These are phyloP conservation scores for Pythium inflatum DNA, from an alignment of 352 stramenopile species.

Conservation along the genomic window DNA sequence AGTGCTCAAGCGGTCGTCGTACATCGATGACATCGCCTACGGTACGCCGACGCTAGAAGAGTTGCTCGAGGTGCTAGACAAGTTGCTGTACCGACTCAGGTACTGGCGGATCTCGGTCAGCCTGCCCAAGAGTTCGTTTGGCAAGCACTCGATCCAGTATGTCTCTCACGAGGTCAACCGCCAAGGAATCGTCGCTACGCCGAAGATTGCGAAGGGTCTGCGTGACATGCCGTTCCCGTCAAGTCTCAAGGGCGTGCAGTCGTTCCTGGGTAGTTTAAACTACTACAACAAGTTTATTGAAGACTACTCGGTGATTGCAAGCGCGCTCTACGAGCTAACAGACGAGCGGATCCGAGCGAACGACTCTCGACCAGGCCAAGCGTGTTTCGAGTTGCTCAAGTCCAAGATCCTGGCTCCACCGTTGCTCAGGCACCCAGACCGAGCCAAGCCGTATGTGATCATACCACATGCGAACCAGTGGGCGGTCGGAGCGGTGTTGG, in stretches of 20 bases:
- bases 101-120: constrained; percentile 29
- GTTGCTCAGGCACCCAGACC: constrained; percentile 24
- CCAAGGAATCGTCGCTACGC: constrained; percentile 2
- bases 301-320: constrained; percentile 23
- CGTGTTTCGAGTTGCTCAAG: constrained; percentile 39
- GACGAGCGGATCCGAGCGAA: constrained; percentile 22
- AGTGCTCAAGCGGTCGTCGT: constrained; percentile 14
- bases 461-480: constrained; percentile 31
- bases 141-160: constrained; percentile 22
- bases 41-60: not conserved
- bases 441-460: constrained; percentile 25
- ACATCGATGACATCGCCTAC: constrained; percentile 27
- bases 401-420: constrained; percentile 24
- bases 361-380: constrained; percentile 24
- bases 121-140: constrained; percentile 28
- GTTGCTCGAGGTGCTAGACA: constrained; percentile 9
- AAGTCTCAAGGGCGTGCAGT: constrained; percentile 27
- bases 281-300: constrained; percentile 35
- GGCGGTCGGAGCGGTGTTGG: constrained; percentile 33
- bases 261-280: constrained; percentile 26
- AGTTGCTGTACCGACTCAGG: constrained; percentile 21
- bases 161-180: constrained; percentile 27
- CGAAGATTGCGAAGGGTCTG: constrained; percentile 6
- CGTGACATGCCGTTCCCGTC: constrained; percentile 10
- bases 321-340: constrained; percentile 23